Percentiles rank a stretch among this genome's conserved stretches.
Evolutionary conservation across 805 yeast genomes (phyloP).

Genomic region (Barnettozyma pratensis): DNA sequence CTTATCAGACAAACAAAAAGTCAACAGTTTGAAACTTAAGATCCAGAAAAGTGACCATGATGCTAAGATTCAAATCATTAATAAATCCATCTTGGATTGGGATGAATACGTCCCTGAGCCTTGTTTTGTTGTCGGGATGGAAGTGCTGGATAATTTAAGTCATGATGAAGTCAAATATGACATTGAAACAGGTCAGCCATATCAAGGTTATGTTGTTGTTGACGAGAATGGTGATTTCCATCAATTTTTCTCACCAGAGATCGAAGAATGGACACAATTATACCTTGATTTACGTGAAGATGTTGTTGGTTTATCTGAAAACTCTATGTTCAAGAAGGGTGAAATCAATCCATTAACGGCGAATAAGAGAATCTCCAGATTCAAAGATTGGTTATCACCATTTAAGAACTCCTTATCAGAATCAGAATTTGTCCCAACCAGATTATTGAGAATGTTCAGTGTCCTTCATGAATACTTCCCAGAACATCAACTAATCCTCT

Average conservation of each 20-base stretch:
- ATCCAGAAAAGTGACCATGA: slow-evolving; percentile 38
- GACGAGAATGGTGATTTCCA: slow-evolving; percentile 71
- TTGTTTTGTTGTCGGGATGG: slow-evolving; percentile 73
- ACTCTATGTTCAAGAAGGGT: slow-evolving; percentile 9
- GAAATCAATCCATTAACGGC: slow-evolving; percentile 57
- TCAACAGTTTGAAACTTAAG: slow-evolving; percentile 10
- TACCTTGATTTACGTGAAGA: slow-evolving; percentile 42
- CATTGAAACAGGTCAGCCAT: slow-evolving; percentile 56
- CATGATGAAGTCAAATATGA: slow-evolving; percentile 82
- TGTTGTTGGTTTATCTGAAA: slow-evolving; percentile 2
- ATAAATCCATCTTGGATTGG: slow-evolving; percentile 78
- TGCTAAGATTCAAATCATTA: slow-evolving; percentile 56
- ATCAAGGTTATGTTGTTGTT: slow-evolving; percentile 72
- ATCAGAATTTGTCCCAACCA: slow-evolving; percentile 77
- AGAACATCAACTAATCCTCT: slow-evolving; percentile 63
- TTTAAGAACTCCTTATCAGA: slow-evolving; percentile 60
- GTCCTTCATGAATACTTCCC: slow-evolving; percentile 64
- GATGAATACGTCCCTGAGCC: slow-evolving; percentile 51
- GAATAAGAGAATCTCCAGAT: slow-evolving; percentile 33
- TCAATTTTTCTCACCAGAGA: slow-evolving; percentile 61
- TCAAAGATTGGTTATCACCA: slow-evolving; percentile 54
- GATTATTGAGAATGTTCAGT: slow-evolving; percentile 59
- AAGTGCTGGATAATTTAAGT: slow-evolving; percentile 78
- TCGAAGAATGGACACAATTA: slow-evolving; percentile 50
- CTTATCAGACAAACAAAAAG: slow-evolving; percentile 26